Percentiles rank a stretch among this genome's conserved stretches.
These are phyloP conservation scores for Xylaria sp. DNA, from an alignment of 2,329 filamentous ascomycete species.

Conservation along the genomic window DNA sequence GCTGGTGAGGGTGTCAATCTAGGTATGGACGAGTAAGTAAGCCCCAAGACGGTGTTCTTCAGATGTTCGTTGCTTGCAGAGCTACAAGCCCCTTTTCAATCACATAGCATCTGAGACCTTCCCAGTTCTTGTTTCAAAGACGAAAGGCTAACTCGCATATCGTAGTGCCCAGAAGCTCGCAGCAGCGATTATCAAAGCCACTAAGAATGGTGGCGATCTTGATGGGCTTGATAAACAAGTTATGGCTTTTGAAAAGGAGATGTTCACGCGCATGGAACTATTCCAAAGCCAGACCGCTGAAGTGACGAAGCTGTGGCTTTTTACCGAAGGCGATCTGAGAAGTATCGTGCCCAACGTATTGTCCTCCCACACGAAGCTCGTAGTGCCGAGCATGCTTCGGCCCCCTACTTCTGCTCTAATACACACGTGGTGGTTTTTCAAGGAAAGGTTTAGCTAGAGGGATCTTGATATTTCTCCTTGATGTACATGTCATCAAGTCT, in stretches of 20 bases:
- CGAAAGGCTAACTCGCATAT: not conserved
- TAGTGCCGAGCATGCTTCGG: not conserved
- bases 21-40: not conserved
- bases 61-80: not conserved
- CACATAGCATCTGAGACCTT: too few relatives aligned
- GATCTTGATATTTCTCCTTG: too few relatives aligned
- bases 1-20: not conserved
- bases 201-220: not conserved
- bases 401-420: constrained; percentile 11
- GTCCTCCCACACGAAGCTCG: not conserved
- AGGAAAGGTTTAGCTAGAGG: not conserved
- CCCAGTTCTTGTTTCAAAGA: not conserved
- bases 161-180: not conserved
- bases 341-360: not conserved
- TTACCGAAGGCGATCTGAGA: not conserved
- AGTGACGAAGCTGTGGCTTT: not conserved
- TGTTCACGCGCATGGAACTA: not conserved
- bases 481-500: too few relatives aligned
- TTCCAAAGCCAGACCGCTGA: not conserved
- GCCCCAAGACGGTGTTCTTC: not conserved
- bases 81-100: not conserved
- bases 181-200: not conserved
- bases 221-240: not conserved
- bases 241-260: not conserved
- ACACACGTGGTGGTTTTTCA: not conserved